These are phyloP conservation scores for Odontarrhena argentea DNA, from an alignment of 345 rosid species.

Conservation along the genomic window DNA sequence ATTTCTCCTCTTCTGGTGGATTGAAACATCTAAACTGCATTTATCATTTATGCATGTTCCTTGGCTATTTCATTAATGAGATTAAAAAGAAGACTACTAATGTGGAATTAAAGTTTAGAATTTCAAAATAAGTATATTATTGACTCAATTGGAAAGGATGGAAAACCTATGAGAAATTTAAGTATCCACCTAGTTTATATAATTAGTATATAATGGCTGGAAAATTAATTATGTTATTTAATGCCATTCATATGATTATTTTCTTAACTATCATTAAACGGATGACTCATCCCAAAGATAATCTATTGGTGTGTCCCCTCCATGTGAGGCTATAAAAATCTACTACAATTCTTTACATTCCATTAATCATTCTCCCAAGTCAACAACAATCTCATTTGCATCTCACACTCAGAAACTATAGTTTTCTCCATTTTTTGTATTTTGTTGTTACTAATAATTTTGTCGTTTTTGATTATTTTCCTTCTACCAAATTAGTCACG, in stretches of 20 bases:
- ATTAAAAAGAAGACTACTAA: too few relatives aligned
- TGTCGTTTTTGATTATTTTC: background rate
- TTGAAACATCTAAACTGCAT: too few relatives aligned
- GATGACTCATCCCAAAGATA: constrained; percentile 11
- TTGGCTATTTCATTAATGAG: too few relatives aligned
- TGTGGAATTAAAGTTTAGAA: too few relatives aligned
- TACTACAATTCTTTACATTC: background rate
- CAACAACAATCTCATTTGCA: constrained; percentile 23
- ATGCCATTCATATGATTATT: background rate
- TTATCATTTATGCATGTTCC: too few relatives aligned
- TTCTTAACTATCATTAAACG: background rate
- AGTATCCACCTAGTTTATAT: too few relatives aligned
- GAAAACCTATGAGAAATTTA: too few relatives aligned
- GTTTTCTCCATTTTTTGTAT: background rate
- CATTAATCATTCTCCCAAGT: constrained; percentile 18
- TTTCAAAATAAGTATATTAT: too few relatives aligned
- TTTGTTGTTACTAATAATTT: background rate
- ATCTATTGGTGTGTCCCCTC: constrained; percentile 34
- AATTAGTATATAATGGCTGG: background rate
- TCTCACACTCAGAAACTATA: constrained; percentile 23
- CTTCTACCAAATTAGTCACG: background rate
- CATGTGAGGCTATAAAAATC: constrained; percentile 31
- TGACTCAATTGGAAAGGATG: too few relatives aligned
- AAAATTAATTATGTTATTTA: background rate
- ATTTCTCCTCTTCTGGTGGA: too few relatives aligned